These are phyloP conservation scores for Globisporangium sylvaticum DNA, from an alignment of 352 stramenopile species.

Conservation along the genomic window DNA sequence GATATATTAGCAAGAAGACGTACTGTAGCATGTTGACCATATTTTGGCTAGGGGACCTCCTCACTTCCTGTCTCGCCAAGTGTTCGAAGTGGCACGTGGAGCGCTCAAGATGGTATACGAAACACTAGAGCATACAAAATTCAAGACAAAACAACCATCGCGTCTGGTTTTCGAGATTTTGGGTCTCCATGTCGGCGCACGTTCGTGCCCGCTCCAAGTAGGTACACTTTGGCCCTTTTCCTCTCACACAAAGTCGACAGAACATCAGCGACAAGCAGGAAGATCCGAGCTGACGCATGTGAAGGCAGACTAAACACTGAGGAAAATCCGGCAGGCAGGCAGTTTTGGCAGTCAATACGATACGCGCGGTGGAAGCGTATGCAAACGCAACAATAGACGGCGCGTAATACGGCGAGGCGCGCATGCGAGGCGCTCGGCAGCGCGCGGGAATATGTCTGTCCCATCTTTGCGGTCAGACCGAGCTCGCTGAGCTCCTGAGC, in stretches of 20 bases:
- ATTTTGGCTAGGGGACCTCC: neutral
- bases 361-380: no score
- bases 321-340: no score
- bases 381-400: no score
- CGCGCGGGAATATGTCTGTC: no score
- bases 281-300: neutral
- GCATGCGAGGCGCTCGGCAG: no score
- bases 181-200: neutral
- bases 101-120: neutral
- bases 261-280: neutral
- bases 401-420: no score
- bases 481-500: no score
- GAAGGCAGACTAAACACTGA: neutral
- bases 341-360: no score
- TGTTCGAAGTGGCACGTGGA: neutral
- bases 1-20: no score
- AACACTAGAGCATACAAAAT: neutral
- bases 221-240: constrained; percentile 2
- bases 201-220: neutral
- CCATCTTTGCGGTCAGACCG: no score
- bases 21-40: neutral
- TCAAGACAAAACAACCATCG: neutral
- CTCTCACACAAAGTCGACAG: neutral
- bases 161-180: neutral
- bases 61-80: neutral